Percentiles rank a stretch among this genome's conserved stretches.
phyloP scores from a whole-genome alignment of 768 basidiomycete genomes.

The Trametes maxima region DNA sequence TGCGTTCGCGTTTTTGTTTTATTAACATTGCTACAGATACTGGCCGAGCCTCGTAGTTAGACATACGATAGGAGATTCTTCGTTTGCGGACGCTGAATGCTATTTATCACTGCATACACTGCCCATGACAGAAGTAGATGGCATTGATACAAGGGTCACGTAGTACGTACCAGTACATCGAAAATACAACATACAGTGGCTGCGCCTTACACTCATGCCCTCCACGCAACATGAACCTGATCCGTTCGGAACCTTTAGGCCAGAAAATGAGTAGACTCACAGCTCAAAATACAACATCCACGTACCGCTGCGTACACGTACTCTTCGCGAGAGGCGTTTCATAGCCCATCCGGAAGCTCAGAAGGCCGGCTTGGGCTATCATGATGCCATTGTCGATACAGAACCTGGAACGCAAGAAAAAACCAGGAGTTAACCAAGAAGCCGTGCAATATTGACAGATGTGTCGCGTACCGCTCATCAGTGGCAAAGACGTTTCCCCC shows the following conservation, averaged over 20 bases:
- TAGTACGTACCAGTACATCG: slow-evolving; percentile 5
- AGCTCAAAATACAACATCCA: neutral
- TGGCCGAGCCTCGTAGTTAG: too few relatives aligned
- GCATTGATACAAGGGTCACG: slow-evolving; percentile 10
- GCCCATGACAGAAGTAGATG: too few relatives aligned
- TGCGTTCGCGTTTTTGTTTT: too few relatives aligned
- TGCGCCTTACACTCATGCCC: slow-evolving; percentile 45
- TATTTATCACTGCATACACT: too few relatives aligned
- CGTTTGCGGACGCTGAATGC: too few relatives aligned
- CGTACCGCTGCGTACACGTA: slow-evolving; percentile 89
- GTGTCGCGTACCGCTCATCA: slow-evolving; percentile 76
- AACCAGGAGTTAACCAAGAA: neutral
- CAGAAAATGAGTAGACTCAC: neutral
- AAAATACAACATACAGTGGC: neutral
- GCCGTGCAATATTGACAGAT: slow-evolving; percentile 1
- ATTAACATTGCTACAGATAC: too few relatives aligned
- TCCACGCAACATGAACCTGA: slow-evolving; percentile 90
- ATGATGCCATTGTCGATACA: slow-evolving; percentile 99
- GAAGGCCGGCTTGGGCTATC: slow-evolving; percentile 97
- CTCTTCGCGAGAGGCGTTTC: slow-evolving; percentile 76
- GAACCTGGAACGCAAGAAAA: slow-evolving; percentile 59
- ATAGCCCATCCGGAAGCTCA: slow-evolving; percentile 90
- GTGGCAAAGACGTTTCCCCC: slow-evolving; percentile 91
- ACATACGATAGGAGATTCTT: too few relatives aligned
- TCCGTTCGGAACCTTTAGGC: slow-evolving; percentile 85